Conservation (phyloP, 2,329 filamentous ascomycete species). For the Penicillium sp. region DNA sequence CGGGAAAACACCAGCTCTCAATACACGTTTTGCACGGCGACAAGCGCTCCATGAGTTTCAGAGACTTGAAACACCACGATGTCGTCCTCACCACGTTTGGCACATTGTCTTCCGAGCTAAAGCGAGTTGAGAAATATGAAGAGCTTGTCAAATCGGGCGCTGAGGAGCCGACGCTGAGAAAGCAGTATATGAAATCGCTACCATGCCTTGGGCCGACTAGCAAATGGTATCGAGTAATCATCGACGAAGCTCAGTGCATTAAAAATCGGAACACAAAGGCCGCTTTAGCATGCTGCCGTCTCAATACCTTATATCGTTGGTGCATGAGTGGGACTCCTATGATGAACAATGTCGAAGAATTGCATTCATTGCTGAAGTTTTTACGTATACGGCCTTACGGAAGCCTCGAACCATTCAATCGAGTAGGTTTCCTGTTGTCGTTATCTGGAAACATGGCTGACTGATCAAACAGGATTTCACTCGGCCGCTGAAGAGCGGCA, state of each 20-base stretch:
- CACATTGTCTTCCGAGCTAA: conserved; percentile 70
- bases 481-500: conserved; percentile 53
- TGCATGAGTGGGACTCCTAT: conserved; percentile 83
- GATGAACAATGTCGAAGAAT: conserved; percentile 83
- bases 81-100: conserved; percentile 82
- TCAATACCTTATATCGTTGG: conserved; percentile 69
- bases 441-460: not conserved
- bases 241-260: conserved; percentile 82
- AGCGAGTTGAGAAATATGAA: conserved; percentile 60
- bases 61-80: conserved; percentile 68
- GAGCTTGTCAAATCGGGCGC: conserved; percentile 55
- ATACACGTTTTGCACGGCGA: conserved; percentile 72
- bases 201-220: conserved; percentile 65
- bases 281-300: conserved; percentile 62
- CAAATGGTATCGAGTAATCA: conserved; percentile 71
- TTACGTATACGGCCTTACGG: conserved; percentile 77
- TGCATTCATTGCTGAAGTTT: conserved; percentile 79
- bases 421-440: conserved; percentile 43
- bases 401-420: conserved; percentile 65
- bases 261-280: conserved; percentile 72
- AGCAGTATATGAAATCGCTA: conserved; percentile 43
- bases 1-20: conserved; percentile 59
- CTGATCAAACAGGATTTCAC: conserved; percentile 52
- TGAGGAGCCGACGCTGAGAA: conserved; percentile 28
- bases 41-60: conserved; percentile 62